Conservation (phyloP, 352 stramenopile genomes). For the Globisporangium okanoganense region DNA sequence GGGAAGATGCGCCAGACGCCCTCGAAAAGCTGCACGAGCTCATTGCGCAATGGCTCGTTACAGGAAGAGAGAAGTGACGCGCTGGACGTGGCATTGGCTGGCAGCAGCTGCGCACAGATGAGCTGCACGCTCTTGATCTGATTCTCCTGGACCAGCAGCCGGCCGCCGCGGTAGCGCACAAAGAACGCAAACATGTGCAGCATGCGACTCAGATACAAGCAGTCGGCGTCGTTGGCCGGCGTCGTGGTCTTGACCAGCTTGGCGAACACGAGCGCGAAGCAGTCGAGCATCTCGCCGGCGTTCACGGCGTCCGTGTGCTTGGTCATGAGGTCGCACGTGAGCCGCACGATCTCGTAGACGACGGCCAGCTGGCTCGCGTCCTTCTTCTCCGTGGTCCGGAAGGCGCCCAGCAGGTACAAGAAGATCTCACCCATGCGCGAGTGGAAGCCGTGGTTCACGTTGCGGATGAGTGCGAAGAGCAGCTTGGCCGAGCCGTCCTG, state of each 20-base stretch:
- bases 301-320: conserved; percentile 74
- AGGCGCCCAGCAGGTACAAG: conserved; percentile 64
- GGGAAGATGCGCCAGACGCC: conserved; percentile 66
- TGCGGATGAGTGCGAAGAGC: conserved; percentile 79
- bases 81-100: conserved; percentile 1
- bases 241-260: conserved; percentile 40
- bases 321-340: conserved; percentile 68
- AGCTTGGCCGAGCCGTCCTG: conserved; percentile 83
- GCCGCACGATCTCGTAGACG: conserved; percentile 64
- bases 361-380: conserved; percentile 23
- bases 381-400: conserved; percentile 42
- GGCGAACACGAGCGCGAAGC: conserved; percentile 48
- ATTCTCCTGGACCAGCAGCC: conserved; percentile 35
- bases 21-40: conserved; percentile 52
- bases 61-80: conserved; percentile 40
- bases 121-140: conserved; percentile 38
- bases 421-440: conserved; percentile 81
- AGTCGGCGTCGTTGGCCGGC: conserved; percentile 32
- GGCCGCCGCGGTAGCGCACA: conserved; percentile 53
- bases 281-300: conserved; percentile 61
- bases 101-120: conserved; percentile 37
- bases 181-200: conserved; percentile 51
- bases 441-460: conserved; percentile 84
- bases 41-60: conserved; percentile 33
- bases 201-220: conserved; percentile 68